phyloP scores from a whole-genome alignment of 2,329 filamentous ascomycete species.

The Sclerotinia nivalis region DNA sequence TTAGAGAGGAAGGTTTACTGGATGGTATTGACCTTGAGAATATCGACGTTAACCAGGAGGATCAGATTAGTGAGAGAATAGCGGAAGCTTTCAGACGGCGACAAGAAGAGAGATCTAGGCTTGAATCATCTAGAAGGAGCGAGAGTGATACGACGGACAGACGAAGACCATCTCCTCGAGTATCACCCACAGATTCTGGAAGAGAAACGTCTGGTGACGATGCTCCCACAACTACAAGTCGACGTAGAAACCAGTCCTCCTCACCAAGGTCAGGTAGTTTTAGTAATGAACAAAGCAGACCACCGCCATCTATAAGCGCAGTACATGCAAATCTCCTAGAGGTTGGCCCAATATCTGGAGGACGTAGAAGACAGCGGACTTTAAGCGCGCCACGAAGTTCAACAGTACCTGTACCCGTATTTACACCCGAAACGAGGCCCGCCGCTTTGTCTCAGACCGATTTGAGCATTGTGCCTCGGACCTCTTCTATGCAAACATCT shows the following conservation, averaged over 20 bases:
- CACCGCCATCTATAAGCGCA: slow-evolving; percentile 48
- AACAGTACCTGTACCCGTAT: slow-evolving; percentile 50
- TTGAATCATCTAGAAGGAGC: slow-evolving; percentile 48
- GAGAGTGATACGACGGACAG: slow-evolving; percentile 33
- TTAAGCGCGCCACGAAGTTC: slow-evolving; percentile 57
- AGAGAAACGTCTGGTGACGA: slow-evolving; percentile 38
- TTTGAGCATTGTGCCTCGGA: slow-evolving; percentile 49
- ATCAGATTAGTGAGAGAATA: slow-evolving; percentile 87
- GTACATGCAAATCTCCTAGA: slow-evolving; percentile 51
- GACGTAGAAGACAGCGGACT: slow-evolving; percentile 50
- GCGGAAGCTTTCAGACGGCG: slow-evolving; percentile 82
- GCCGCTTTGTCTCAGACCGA: slow-evolving; percentile 67
- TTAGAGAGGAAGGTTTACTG: slow-evolving; percentile 80
- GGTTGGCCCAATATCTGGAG: slow-evolving; percentile 50
- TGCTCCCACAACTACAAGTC: slow-evolving; percentile 30
- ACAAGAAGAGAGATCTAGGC: slow-evolving; percentile 62
- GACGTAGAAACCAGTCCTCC: slow-evolving; percentile 47
- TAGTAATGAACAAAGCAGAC: slow-evolving; percentile 53
- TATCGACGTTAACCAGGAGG: slow-evolving; percentile 79
- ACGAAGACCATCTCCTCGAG: slow-evolving; percentile 36
- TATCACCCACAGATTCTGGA: slow-evolving; percentile 33
- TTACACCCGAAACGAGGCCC: slow-evolving; percentile 48
- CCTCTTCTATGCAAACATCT: slow-evolving; percentile 26
- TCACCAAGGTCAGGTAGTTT: slow-evolving; percentile 49
- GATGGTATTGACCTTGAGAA: slow-evolving; percentile 89